phyloP scores from a whole-genome alignment of 257 asterid genomes.

The Solanum chiquidenum region DNA sequence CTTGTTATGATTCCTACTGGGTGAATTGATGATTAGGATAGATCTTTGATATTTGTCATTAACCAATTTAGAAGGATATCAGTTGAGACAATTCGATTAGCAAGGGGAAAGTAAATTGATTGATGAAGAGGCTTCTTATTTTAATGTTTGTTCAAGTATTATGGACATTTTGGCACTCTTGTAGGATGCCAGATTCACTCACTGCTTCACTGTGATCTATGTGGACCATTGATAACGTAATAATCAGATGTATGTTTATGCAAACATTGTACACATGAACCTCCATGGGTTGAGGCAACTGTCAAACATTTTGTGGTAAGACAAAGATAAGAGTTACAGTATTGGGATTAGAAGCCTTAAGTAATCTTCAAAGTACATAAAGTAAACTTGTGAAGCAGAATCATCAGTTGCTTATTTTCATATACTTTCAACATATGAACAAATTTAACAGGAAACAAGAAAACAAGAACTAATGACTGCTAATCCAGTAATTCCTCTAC shows the following conservation, averaged over 20 bases:
- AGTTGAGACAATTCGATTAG: neutral
- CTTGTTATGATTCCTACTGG: neutral
- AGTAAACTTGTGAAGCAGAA: neutral
- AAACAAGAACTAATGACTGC: too few species aligned
- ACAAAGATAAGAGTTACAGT: neutral
- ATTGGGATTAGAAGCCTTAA: too few species aligned
- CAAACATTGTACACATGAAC: too few species aligned
- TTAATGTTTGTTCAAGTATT: neutral
- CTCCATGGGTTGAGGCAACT: too few species aligned
- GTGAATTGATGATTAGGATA: neutral
- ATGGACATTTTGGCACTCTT: neutral
- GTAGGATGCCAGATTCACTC: neutral
- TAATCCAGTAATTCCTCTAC: neutral
- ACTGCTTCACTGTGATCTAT: neutral
- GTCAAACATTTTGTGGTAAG: neutral
- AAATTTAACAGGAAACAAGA: too few species aligned
- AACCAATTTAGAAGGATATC: neutral
- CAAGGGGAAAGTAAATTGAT: neutral
- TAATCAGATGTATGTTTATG: too few species aligned
- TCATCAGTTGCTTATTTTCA: too few species aligned
- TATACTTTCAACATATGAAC: too few species aligned
- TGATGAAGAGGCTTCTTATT: neutral
- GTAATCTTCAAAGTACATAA: neutral
- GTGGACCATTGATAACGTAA: neutral
- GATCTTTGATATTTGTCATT: too few species aligned